Evolutionary conservation across 2,329 filamentous ascomycete genomes (phyloP).

Genomic region (Fusarium sterilihyphosum): DNA sequence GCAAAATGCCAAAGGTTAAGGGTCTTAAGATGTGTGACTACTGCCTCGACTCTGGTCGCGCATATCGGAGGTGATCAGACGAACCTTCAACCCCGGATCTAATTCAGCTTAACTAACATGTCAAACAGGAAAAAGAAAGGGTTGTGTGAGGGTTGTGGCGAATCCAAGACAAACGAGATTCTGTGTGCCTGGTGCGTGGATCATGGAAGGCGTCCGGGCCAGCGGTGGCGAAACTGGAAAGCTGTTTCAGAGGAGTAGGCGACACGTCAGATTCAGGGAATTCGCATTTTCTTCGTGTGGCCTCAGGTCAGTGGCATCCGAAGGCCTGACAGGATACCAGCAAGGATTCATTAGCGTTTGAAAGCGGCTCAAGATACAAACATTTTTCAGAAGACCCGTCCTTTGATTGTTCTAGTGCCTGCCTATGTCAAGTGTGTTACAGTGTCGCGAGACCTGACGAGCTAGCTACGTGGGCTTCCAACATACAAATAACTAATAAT

Average conservation of each 20-base stretch:
- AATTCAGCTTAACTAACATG: neutral
- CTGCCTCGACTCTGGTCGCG: no score
- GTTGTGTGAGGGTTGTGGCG: no score
- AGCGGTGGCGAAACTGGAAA: no score
- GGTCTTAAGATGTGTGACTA: no score
- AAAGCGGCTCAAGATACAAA: neutral
- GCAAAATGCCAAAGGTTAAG: no score
- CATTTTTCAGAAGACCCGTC: no score
- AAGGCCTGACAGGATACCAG: neutral
- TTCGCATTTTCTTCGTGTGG: neutral
- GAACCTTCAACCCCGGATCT: neutral
- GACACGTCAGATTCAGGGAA: rapidly evolving
- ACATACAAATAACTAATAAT: rapidly evolving
- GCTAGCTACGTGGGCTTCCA: neutral
- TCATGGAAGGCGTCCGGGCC: no score
- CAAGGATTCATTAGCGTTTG: neutral
- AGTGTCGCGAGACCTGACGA: no score
- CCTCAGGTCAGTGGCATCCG: neutral
- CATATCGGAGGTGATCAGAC: neutral
- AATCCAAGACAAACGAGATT: no score
- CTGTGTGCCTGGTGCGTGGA: no score
- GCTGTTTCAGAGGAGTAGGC: neutral
- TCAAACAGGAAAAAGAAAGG: neutral
- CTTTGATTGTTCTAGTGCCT: no score
- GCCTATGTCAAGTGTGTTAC: no score